Evolutionary conservation across 2,329 filamentous ascomycete genomes (phyloP).

Genomic region (Dichotomopilus funicola): DNA sequence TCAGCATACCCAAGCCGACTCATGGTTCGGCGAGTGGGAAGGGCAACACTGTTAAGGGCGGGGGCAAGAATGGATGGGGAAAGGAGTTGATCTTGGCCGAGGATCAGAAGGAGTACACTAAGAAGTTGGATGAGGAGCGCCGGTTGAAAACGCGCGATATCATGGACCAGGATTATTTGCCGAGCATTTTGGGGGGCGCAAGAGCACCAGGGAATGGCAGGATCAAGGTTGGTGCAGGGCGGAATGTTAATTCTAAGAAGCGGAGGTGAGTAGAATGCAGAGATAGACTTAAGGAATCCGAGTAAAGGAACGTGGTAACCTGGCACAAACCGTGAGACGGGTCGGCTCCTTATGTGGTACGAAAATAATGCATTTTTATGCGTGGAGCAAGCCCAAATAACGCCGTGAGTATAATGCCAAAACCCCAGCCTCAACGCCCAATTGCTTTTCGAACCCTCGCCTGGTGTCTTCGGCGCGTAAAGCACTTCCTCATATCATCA

Average conservation of each 20-base stretch:
- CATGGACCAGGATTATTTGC: slow-evolving; percentile 93
- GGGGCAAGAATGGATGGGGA: slow-evolving; percentile 85
- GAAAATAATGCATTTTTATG: background rate
- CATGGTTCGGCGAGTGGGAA: slow-evolving; percentile 77
- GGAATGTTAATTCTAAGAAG: slow-evolving; percentile 76
- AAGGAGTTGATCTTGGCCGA: slow-evolving; percentile 77
- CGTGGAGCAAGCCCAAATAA: slow-evolving; percentile 5
- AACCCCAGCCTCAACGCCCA: slow-evolving; percentile 10
- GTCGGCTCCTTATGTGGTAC: background rate
- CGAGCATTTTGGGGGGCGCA: slow-evolving; percentile 75
- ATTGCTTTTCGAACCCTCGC: background rate
- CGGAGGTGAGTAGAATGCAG: slow-evolving; percentile 34
- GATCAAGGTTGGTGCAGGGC: slow-evolving; percentile 76
- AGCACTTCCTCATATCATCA: background rate
- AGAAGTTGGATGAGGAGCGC: slow-evolving; percentile 56
- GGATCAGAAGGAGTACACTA: slow-evolving; percentile 88
- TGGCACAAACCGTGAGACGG: background rate
- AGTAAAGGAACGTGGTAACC: too few species aligned
- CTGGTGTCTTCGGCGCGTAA: background rate
- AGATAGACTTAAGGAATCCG: background rate
- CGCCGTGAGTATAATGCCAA: slow-evolving; percentile 11
- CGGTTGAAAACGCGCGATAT: slow-evolving; percentile 68
- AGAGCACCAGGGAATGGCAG: slow-evolving; percentile 54
- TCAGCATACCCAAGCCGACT: slow-evolving; percentile 84
- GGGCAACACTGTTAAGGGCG: slow-evolving; percentile 52